Evolutionary conservation across 805 yeast genomes (phyloP).

Genomic region (Diddensiella caesifluorescens): DNA sequence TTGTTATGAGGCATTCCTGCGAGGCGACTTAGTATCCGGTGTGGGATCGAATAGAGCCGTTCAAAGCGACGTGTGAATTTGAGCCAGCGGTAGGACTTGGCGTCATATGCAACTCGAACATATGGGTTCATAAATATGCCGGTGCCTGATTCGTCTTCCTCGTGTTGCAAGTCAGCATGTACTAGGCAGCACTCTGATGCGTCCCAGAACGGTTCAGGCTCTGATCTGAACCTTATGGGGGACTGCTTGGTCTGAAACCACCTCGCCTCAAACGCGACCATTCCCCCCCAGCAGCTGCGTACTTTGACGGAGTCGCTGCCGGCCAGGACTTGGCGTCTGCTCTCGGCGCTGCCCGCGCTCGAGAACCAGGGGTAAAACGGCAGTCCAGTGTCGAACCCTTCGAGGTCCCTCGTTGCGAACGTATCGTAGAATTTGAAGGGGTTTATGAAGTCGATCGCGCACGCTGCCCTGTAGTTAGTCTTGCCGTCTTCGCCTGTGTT

Average conservation of each 20-base stretch:
- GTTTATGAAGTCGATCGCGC: constrained; percentile 19
- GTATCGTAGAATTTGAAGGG: constrained; percentile 19
- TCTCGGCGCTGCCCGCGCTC: constrained; percentile 11
- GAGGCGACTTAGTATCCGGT: constrained; percentile 8
- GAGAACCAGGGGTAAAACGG: constrained; percentile 19
- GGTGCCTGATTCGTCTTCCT: constrained; percentile 1
- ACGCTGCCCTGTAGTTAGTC: constrained; percentile 17
- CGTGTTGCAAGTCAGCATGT: constrained; percentile 14
- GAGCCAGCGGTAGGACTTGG: constrained; percentile 10
- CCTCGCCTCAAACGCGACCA: constrained; percentile 18
- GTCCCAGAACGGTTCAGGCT: constrained; percentile 11
- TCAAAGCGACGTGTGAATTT: constrained; percentile 14
- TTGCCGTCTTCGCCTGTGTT: constrained; percentile 10
- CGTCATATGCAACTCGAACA: constrained; percentile 17
- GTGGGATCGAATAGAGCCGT: constrained; percentile 12
- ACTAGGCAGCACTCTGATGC: constrained; percentile 19
- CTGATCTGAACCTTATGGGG: constrained; percentile 12
- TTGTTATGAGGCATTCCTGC: constrained; percentile 12
- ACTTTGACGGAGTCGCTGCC: constrained; percentile 16
- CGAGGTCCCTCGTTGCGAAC: constrained; percentile 16
- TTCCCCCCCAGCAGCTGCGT: constrained; percentile 19
- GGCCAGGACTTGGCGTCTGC: constrained; percentile 13
- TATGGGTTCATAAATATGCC: constrained; percentile 17
- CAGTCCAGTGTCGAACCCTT: constrained; percentile 16
- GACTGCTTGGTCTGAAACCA: constrained; percentile 2